phyloP scores from a whole-genome alignment of 2,329 filamentous ascomycete species.

The Neofusicoccum umdonicola region DNA sequence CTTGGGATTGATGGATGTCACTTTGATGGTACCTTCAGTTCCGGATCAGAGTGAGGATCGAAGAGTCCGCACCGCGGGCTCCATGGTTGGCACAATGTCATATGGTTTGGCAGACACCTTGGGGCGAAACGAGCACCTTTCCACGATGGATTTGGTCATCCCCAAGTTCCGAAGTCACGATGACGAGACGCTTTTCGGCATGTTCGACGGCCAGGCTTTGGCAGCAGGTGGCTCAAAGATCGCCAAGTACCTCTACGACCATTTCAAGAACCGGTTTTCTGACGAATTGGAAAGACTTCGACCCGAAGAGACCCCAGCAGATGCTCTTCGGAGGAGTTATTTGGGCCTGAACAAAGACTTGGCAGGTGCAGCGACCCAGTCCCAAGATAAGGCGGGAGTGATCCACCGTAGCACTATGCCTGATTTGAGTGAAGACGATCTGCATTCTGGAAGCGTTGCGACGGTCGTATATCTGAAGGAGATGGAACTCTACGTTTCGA shows the following conservation, averaged over 20 bases:
- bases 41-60: constrained; percentile 94
- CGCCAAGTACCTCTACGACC: constrained; percentile 93
- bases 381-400: constrained; percentile 49
- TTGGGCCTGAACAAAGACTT: constrained; percentile 90
- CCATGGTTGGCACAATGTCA: constrained; percentile 80
- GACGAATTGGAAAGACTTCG: constrained; percentile 74
- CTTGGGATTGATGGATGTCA: constrained; percentile 96
- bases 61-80: constrained; percentile 95
- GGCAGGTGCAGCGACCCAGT: constrained; percentile 77
- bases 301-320: constrained; percentile 71
- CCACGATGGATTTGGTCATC: constrained; percentile 92
- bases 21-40: constrained; percentile 85
- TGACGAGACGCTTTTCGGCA: constrained; percentile 83
- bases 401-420: constrained; percentile 73
- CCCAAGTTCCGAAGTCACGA: constrained; percentile 88
- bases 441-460: constrained; percentile 85
- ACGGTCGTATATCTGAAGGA: constrained; percentile 87
- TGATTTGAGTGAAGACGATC: constrained; percentile 81
- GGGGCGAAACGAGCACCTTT: constrained; percentile 89
- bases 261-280: constrained; percentile 82
- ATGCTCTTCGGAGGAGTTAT: constrained; percentile 84
- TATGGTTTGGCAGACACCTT: constrained; percentile 98
- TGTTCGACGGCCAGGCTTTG: constrained; percentile 92
- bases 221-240: constrained; percentile 90
- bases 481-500: constrained; percentile 89